Evolutionary conservation across 2,329 filamentous ascomycete species (phyloP), one percentile per base, ranked within the genome.

Genomic region (Moelleriella libera): DNA sequence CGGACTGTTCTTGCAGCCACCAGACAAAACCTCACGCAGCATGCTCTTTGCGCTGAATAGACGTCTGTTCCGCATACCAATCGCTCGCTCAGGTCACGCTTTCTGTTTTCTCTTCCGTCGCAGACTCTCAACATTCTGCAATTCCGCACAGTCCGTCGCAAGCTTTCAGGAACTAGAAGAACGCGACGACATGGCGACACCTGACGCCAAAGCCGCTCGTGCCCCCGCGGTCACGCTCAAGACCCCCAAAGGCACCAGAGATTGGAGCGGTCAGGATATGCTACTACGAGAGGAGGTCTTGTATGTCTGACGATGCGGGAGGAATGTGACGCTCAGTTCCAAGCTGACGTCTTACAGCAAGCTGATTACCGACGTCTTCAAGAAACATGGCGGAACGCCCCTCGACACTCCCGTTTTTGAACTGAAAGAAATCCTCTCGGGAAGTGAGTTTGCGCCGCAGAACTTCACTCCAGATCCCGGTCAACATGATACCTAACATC

Each of bases 201-300:
- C 65, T 39, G 53, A 54, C 43, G 48, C 43, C 45, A 55, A 54
- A 47, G 45, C 49, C 39, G 47, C 82, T 84, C 66, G 79, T 81
- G 47, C 47, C 31, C 48, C 50, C n/a, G 49, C 45, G 32, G 48
- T 53, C 30, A 48, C 53, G 66, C 75, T 94, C 62, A 94, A 94
- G 74, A 86, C 83, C 60, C 86, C 88, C 52, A 94, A 94, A 75
- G 88, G 88, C 56, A 94, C 88, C 54, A 85, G 87, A 62, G 88
- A 94, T 64, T 94, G 83, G 84, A 75, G 80, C 60, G 84, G 83
- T 55, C 76, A 76, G 65, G 82, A 88, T 61, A 85, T 88, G 73
- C 76, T 87, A 59, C 80, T 90, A 59, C 80, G 85, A 57, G 84
- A 89, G 65, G 79, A 82, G 62, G 88, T 90, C 68, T 89, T 87